Evolutionary conservation across 345 rosid genomes (phyloP).

Genomic region (Salix arbutifolia): DNA sequence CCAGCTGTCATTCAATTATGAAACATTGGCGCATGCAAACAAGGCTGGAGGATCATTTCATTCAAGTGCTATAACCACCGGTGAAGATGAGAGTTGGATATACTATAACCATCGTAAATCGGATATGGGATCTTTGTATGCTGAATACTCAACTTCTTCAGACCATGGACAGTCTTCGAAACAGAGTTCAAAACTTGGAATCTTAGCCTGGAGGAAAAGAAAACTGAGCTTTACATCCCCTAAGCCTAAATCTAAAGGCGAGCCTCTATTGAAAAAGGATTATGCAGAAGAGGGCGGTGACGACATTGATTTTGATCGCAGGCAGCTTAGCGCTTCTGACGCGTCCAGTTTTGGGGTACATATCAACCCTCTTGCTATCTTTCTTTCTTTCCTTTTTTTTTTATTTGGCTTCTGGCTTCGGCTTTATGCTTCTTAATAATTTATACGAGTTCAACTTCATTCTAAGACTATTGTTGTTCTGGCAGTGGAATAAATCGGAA

Average conservation of each 20-base stretch:
- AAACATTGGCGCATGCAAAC: conserved; percentile 48
- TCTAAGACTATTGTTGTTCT: conserved; percentile 9
- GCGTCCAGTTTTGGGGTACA: conserved; percentile 45
- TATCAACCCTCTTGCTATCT: neutral
- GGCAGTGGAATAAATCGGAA: conserved; percentile 42
- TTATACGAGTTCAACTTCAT: neutral
- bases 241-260: conserved; percentile 41
- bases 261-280: conserved; percentile 49
- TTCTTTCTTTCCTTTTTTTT: neutral
- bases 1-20: conserved; percentile 39
- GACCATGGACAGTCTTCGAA: conserved; percentile 23
- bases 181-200: conserved; percentile 32
- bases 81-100: conserved; percentile 48
- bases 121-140: conserved; percentile 30
- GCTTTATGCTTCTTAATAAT: neutral
- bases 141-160: conserved; percentile 27
- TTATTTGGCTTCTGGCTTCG: neutral
- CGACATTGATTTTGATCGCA: conserved; percentile 55
- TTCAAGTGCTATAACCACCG: conserved; percentile 20
- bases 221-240: conserved; percentile 43
- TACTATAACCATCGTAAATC: conserved; percentile 40
- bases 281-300: conserved; percentile 61
- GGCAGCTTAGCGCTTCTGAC: conserved; percentile 60
- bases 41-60: conserved; percentile 30
- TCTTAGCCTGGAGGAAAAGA: conserved; percentile 57